Percentiles rank a stretch among this genome's conserved stretches.
These are phyloP conservation scores for Pinus albicaulis DNA, from an alignment of 75 land plant genomes.

Conservation along the genomic window DNA sequence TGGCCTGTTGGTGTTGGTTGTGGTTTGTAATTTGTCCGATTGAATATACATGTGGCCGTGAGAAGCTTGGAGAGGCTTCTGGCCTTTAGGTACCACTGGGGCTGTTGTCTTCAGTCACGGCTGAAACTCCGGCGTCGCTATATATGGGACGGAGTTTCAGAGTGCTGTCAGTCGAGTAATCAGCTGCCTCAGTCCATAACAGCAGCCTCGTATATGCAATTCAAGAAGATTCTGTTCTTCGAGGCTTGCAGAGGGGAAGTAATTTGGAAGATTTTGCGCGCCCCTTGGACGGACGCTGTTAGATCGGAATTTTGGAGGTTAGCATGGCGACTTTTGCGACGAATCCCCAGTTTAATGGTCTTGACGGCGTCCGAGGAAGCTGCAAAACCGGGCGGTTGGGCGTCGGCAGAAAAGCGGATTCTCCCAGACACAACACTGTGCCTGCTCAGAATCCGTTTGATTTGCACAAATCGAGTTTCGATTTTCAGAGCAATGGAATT, in stretches of 20 bases:
- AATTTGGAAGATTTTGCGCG: neutral
- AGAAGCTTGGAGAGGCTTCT: too few species aligned
- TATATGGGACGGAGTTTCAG: neutral
- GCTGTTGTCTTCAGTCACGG: neutral
- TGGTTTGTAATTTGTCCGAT: too few species aligned
- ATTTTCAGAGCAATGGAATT: too few species aligned
- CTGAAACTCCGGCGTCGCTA: neutral
- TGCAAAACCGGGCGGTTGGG: conserved; percentile 13
- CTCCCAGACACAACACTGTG: conserved; percentile 6
- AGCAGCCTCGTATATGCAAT: too few species aligned
- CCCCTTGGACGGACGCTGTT: neutral
- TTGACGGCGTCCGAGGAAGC: conserved; percentile 10
- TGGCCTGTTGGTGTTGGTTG: neutral
- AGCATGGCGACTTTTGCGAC: conserved; percentile 42
- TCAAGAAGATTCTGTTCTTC: too few species aligned
- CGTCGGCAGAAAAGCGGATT: neutral
- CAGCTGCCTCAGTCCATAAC: too few species aligned
- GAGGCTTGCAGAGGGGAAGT: neutral
- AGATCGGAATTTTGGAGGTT: neutral
- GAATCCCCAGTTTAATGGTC: conserved; percentile 21
- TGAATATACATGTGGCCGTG: neutral
- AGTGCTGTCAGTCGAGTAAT: neutral
- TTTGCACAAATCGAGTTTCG: neutral
- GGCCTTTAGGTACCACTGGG: neutral
- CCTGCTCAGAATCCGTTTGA: conserved; percentile 2